Conservation (phyloP, 768 basidiomycete species). For the Suillus occidentalis region DNA sequence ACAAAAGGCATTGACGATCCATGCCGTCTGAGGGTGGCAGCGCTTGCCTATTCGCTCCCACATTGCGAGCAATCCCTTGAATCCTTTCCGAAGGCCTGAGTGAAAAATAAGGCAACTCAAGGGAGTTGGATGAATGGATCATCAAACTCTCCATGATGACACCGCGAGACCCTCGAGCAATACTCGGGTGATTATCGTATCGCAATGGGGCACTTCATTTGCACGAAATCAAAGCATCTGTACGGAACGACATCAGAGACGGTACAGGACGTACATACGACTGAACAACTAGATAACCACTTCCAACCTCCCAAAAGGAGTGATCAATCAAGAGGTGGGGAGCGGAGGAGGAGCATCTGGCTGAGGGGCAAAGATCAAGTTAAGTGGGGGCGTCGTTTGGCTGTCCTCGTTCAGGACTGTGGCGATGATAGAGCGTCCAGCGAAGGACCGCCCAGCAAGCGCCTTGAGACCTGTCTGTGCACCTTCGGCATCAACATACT, state of each 20-base stretch:
- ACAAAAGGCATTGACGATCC: not conserved
- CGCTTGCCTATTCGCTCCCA: not conserved
- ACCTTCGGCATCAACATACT: constrained; percentile 62
- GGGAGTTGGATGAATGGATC: not conserved
- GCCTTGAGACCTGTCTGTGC: constrained; percentile 77
- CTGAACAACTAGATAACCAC: constrained; percentile 16
- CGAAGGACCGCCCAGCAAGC: constrained; percentile 87
- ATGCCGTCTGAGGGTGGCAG: not conserved
- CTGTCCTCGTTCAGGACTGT: constrained; percentile 82
- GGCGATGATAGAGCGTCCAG: constrained; percentile 83
- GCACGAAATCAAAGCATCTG: constrained; percentile 2
- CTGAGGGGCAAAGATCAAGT: constrained; percentile 81
- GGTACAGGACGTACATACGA: constrained; percentile 21
- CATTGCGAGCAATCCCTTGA: not conserved
- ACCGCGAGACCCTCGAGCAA: not conserved
- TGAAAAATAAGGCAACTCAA: not conserved
- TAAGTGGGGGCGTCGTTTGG: constrained; percentile 79
- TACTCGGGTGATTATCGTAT: not conserved
- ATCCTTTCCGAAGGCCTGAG: not conserved
- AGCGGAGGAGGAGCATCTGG: constrained; percentile 81
- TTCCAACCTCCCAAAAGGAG: constrained; percentile 13
- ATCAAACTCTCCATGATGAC: not conserved
- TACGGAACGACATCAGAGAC: not conserved
- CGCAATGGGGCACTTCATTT: not conserved
- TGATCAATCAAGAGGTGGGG: constrained; percentile 38